These are phyloP conservation scores for Farysia itapuensis DNA, from an alignment of 1,284 basidiomycete species.

Conservation along the genomic window DNA sequence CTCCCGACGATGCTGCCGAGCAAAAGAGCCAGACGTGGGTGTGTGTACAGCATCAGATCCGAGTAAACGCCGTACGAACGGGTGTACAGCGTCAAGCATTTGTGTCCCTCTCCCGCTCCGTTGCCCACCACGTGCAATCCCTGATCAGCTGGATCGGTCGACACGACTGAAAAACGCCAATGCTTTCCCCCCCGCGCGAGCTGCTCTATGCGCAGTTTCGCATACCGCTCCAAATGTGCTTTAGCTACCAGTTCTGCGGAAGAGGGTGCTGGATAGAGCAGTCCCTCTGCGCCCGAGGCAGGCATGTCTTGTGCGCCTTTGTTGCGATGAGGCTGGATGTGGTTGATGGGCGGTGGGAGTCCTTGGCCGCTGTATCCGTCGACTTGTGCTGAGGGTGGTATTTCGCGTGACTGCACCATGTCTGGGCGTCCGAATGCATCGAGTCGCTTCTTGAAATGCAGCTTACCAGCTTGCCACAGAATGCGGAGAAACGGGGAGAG, in stretches of 20 bases:
- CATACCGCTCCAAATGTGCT: conserved; percentile 1
- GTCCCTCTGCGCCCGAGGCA: conserved; percentile 1
- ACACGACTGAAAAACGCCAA: conserved; percentile 7
- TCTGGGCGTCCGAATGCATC: conserved; percentile 71
- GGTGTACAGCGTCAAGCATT: conserved; percentile 60
- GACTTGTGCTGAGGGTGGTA: not conserved
- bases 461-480: conserved; percentile 68
- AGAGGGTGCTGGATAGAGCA: conserved; percentile 16
- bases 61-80: conserved; percentile 67
- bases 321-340: conserved; percentile 25
- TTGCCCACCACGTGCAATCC: conserved; percentile 2
- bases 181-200: conserved; percentile 1
- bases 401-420: conserved; percentile 31
- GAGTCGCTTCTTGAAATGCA: conserved; percentile 70
- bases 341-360: conserved; percentile 27
- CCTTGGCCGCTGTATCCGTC: conserved; percentile 14
- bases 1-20: conserved; percentile 49
- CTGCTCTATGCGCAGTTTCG: conserved; percentile 5
- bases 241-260: conserved; percentile 15
- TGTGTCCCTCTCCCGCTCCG: too few species aligned
- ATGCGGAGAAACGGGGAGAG: conserved; percentile 70
- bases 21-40: conserved; percentile 62
- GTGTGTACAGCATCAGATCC: conserved; percentile 64
- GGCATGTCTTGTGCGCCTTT: not conserved
- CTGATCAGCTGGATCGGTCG: conserved; percentile 17